Percentiles rank a stretch among this genome's conserved stretches.
These are phyloP conservation scores for Termitomyces heimii DNA, from an alignment of 768 basidiomycete genomes.

Conservation along the genomic window DNA sequence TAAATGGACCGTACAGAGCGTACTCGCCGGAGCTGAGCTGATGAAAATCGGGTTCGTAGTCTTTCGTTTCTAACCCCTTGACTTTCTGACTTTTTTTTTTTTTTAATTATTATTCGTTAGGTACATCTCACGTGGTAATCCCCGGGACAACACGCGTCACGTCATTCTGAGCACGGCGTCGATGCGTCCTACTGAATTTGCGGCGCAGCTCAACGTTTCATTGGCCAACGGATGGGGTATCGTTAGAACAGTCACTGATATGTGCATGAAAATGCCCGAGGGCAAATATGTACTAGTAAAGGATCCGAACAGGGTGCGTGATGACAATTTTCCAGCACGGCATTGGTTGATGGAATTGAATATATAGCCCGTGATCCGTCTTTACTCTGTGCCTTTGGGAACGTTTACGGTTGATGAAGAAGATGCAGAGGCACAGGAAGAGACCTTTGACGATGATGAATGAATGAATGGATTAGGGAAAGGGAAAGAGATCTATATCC, in stretches of 20 bases:
- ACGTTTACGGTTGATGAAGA: conserved; percentile 85
- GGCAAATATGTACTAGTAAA: conserved; percentile 97
- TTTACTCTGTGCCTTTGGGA: conserved; percentile 87
- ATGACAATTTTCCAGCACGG: too few species aligned
- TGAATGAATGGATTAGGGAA: too few species aligned
- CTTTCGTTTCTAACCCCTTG: too few species aligned
- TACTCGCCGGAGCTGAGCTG: conserved; percentile 90
- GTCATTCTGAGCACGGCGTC: conserved; percentile 93
- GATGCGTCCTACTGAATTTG: conserved; percentile 92
- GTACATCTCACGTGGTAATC: conserved; percentile 91
- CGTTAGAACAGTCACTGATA: conserved; percentile 88
- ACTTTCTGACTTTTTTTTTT: conserved; percentile 2
- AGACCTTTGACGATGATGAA: conserved; percentile 34
- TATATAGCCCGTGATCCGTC: conserved; percentile 84
- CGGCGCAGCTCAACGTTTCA: conserved; percentile 91
- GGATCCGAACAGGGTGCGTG: conserved; percentile 91
- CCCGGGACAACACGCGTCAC: conserved; percentile 93
- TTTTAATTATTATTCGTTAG: too few species aligned
- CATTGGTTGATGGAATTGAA: too few species aligned
- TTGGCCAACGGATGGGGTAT: conserved; percentile 98
- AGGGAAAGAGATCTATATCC: too few species aligned
- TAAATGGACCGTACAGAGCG: conserved; percentile 94
- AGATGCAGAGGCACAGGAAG: conserved; percentile 28
- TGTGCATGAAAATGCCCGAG: conserved; percentile 95
- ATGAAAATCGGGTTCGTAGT: conserved; percentile 91